Evolutionary conservation across 1,284 basidiomycete genomes (phyloP).

Genomic region (Leccinum angustisporum): DNA sequence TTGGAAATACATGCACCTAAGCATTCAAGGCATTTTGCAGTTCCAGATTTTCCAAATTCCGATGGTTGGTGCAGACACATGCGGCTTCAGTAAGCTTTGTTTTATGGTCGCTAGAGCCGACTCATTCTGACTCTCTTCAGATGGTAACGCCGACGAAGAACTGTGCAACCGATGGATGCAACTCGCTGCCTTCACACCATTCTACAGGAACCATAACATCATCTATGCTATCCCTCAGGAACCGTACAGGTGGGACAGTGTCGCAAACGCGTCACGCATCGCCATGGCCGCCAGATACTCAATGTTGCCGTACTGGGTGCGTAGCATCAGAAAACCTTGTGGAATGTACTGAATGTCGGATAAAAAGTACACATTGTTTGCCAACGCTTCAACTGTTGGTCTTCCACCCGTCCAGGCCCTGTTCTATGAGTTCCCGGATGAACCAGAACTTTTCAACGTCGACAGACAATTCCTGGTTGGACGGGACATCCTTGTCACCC

Average conservation of each 20-base stretch:
- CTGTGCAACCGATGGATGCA: constrained; percentile 84
- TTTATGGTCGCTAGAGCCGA: not conserved
- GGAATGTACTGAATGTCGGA: constrained; percentile 25
- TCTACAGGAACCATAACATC: constrained; percentile 70
- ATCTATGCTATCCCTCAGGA: constrained; percentile 64
- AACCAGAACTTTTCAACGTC: constrained; percentile 60
- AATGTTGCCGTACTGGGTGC: constrained; percentile 73
- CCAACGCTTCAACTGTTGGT: constrained; percentile 61
- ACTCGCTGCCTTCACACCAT: constrained; percentile 70
- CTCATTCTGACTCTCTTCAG: constrained; percentile 31
- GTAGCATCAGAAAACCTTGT: constrained; percentile 22
- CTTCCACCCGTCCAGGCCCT: constrained; percentile 71
- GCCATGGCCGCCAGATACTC: constrained; percentile 68
- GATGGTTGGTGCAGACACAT: constrained; percentile 75
- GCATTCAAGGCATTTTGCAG: constrained; percentile 67
- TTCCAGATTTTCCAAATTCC: constrained; percentile 78
- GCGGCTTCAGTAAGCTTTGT: constrained; percentile 53
- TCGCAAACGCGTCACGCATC: constrained; percentile 69
- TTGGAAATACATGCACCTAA: constrained; percentile 63
- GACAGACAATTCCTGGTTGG: constrained; percentile 76
- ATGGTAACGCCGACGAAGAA: constrained; percentile 75
- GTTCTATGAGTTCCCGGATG: constrained; percentile 75
- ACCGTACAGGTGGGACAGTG: constrained; percentile 74
- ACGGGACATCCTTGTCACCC: constrained; percentile 67
- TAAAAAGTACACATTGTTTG: constrained; percentile 69